Percentiles rank a stretch among this genome's conserved stretches.
These are phyloP conservation scores for Allium fistulosum DNA, from an alignment of 106 monocot species.

Conservation along the genomic window DNA sequence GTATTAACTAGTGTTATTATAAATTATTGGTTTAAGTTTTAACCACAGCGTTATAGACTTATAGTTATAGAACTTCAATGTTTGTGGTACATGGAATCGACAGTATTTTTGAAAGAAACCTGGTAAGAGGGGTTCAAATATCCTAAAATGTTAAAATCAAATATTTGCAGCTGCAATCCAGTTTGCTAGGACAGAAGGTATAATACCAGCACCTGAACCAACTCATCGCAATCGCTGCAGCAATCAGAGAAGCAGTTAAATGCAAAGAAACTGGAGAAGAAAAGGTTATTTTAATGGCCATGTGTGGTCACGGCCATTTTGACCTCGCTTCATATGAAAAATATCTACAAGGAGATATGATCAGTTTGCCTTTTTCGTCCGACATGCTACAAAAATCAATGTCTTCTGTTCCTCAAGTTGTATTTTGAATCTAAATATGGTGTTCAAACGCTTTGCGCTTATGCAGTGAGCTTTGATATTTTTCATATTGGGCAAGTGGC, in stretches of 20 bases:
- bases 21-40: too few species aligned
- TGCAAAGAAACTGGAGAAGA: conserved; percentile 70
- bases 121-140: too few species aligned
- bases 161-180: conserved; percentile 54
- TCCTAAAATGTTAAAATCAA: too few species aligned
- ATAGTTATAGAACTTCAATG: too few species aligned
- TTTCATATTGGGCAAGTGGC: too few species aligned
- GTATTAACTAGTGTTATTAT: not conserved
- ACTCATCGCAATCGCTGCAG: conserved; percentile 83
- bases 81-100: too few species aligned
- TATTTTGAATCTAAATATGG: not conserved
- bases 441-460: too few species aligned
- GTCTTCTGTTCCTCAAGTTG: conserved; percentile 31
- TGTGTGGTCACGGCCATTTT: conserved; percentile 89
- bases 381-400: conserved; percentile 54
- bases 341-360: conserved; percentile 66
- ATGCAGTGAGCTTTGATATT: too few species aligned
- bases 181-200: conserved; percentile 74
- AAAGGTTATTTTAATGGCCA: conserved; percentile 77
- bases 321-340: conserved; percentile 77
- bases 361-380: conserved; percentile 31
- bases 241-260: conserved; percentile 60
- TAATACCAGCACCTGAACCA: conserved; percentile 88
- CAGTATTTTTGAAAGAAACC: too few species aligned
- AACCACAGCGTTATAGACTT: too few species aligned